A percentile compares a stretch with the other conserved stretches of the same genome.
phyloP scores from a whole-genome alignment of 1,139 yeast genomes.

The Sugiyamaella pinicola region DNA sequence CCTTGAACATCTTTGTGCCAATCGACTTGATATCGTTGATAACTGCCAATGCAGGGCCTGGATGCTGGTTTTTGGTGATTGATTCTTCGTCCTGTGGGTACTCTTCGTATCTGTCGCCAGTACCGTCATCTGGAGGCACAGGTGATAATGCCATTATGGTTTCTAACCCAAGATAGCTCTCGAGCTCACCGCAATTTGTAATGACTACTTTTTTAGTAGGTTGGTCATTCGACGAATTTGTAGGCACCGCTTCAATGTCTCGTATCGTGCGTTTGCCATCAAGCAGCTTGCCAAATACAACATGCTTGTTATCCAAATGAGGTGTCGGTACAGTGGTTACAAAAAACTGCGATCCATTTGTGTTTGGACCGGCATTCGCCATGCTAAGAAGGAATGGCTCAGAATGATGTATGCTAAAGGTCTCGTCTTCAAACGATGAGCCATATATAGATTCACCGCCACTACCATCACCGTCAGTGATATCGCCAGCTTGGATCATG shows the following conservation, averaged over 20 bases:
- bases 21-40: slow-evolving; percentile 67
- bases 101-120: slow-evolving; percentile 85
- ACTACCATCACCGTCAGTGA: slow-evolving; percentile 84
- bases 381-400: slow-evolving; percentile 86
- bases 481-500: slow-evolving; percentile 75
- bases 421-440: slow-evolving; percentile 92
- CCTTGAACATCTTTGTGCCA: slow-evolving; percentile 76
- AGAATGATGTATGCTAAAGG: slow-evolving; percentile 73
- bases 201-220: slow-evolving; percentile 70
- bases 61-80: slow-evolving; percentile 52
- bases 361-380: slow-evolving; percentile 96
- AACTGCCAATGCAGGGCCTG: slow-evolving; percentile 64
- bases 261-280: slow-evolving; percentile 83
- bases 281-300: slow-evolving; percentile 88
- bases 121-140: slow-evolving; percentile 59
- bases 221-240: slow-evolving; percentile 64
- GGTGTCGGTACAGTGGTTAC: slow-evolving; percentile 81
- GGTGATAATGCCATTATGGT: slow-evolving; percentile 21
- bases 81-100: slow-evolving; percentile 59
- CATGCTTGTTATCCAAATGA: slow-evolving; percentile 91
- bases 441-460: slow-evolving; percentile 97
- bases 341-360: slow-evolving; percentile 95
- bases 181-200: slow-evolving; percentile 77
- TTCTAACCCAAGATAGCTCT: slow-evolving; percentile 58
- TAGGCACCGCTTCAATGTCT: slow-evolving; percentile 68